Evolutionary conservation across 139 green algal genomes (phyloP).

Genomic region (Micromonas commoda): DNA sequence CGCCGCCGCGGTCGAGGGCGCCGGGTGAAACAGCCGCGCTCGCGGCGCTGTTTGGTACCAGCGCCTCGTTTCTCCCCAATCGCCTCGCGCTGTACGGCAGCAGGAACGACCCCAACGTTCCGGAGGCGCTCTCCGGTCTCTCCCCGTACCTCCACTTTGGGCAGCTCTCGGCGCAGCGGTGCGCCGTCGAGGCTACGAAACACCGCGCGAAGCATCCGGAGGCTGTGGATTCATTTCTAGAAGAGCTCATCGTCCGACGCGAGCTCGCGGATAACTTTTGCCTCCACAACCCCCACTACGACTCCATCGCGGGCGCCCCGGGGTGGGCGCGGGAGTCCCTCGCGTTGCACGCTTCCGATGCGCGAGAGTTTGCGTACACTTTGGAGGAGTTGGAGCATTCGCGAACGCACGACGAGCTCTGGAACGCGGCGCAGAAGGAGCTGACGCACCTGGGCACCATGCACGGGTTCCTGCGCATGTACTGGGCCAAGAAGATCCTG

Average conservation of each 20-base stretch:
- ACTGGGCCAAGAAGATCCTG: constrained; percentile 98
- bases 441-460: constrained; percentile 89
- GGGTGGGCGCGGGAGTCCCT: constrained; percentile 79
- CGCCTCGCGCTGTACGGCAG: constrained; percentile 69
- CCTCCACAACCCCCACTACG: constrained; percentile 66
- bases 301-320: constrained; percentile 60
- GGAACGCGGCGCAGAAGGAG: constrained; percentile 66
- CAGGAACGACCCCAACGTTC: constrained; percentile 73
- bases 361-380: constrained; percentile 44
- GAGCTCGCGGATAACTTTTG: constrained; percentile 96
- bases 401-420: constrained; percentile 84
- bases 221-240: constrained; percentile 81
- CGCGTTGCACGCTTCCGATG: constrained; percentile 54
- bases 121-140: constrained; percentile 62
- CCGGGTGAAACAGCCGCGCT: neutral
- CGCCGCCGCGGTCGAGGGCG: neutral
- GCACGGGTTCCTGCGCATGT: constrained; percentile 98
- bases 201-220: constrained; percentile 39
- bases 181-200: constrained; percentile 72
- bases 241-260: constrained; percentile 85
- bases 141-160: constrained; percentile 91
- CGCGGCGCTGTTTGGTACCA: constrained; percentile 19
- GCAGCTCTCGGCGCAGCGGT: constrained; percentile 66
- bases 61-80: constrained; percentile 66
- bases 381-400: constrained; percentile 71